Percentiles rank a stretch among this genome's conserved stretches.
phyloP scores from a whole-genome alignment of 345 rosid species.

The Litchi chinensis region DNA sequence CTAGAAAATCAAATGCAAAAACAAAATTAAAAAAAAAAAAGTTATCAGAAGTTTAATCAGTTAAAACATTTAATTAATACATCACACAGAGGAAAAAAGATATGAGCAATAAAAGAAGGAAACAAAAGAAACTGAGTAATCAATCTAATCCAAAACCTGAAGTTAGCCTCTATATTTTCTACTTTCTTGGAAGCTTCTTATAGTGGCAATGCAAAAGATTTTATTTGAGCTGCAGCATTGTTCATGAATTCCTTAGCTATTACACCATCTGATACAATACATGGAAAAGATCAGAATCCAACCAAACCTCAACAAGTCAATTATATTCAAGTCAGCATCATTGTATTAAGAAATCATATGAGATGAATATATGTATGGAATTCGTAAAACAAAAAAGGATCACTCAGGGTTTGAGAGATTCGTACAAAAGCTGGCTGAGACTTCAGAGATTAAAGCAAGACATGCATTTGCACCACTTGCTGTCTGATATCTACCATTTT shows the following conservation, averaged over 20 bases:
- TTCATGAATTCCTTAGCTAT: not conserved
- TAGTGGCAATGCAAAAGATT: not conserved
- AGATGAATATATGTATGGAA: not conserved
- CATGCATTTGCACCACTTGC: too few relatives aligned
- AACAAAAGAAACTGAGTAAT: too few relatives aligned
- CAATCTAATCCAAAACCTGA: too few relatives aligned
- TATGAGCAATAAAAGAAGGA: too few relatives aligned
- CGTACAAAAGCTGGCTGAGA: not conserved
- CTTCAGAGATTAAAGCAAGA: not conserved
- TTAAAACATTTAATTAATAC: too few relatives aligned
- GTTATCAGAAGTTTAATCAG: too few relatives aligned
- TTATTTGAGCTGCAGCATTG: not conserved
- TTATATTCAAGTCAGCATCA: not conserved
- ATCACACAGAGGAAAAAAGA: too few relatives aligned
- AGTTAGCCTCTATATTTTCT: too few relatives aligned
- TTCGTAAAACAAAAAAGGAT: not conserved
- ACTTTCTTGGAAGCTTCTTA: not conserved
- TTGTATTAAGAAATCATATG: not conserved
- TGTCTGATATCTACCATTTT: too few relatives aligned
- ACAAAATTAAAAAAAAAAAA: too few relatives aligned
- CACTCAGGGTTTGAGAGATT: not conserved
- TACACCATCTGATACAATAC: not conserved
- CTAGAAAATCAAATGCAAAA: too few relatives aligned
- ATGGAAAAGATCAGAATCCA: not conserved
- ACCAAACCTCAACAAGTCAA: not conserved